phyloP scores from a whole-genome alignment of 371 early-diverging fungal species.

The Apophysomyces trapeziformis region DNA sequence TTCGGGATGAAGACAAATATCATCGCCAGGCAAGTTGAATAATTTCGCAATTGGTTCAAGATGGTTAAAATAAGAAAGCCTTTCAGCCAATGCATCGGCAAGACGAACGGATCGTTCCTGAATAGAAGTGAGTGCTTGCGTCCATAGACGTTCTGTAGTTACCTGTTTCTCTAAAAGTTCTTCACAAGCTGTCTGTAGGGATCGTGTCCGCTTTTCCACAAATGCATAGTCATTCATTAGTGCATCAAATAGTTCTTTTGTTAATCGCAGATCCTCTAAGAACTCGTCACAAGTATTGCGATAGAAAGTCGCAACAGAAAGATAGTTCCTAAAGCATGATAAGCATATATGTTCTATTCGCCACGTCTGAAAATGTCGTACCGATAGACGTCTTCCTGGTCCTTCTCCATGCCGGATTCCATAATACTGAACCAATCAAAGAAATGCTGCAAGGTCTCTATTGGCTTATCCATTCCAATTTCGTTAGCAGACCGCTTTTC shows the following conservation, averaged over 20 bases:
- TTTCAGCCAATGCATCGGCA: conserved; percentile 65
- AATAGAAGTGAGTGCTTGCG: not conserved
- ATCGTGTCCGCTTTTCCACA: conserved; percentile 75
- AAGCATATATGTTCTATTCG: not conserved
- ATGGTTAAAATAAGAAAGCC: conserved; percentile 79
- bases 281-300: conserved; percentile 62
- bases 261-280: conserved; percentile 56
- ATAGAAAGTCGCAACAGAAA: conserved; percentile 53
- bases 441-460: conserved; percentile 88
- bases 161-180: conserved; percentile 74
- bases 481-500: conserved; percentile 35
- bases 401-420: conserved; percentile 82
- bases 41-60: conserved; percentile 79
- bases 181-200: conserved; percentile 81
- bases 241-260: conserved; percentile 55
- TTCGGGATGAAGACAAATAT: conserved; percentile 72
- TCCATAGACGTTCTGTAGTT: conserved; percentile 9
- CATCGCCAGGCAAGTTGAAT: conserved; percentile 82
- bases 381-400: conserved; percentile 85
- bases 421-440: conserved; percentile 87
- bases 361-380: conserved; percentile 12
- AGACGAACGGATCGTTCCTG: conserved; percentile 66
- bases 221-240: conserved; percentile 72
- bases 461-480: conserved; percentile 54
- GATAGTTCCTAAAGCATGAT: conserved; percentile 47